Evolutionary conservation across 768 basidiomycete genomes (phyloP).

Genomic region (Macrolepiota albuminosa): DNA sequence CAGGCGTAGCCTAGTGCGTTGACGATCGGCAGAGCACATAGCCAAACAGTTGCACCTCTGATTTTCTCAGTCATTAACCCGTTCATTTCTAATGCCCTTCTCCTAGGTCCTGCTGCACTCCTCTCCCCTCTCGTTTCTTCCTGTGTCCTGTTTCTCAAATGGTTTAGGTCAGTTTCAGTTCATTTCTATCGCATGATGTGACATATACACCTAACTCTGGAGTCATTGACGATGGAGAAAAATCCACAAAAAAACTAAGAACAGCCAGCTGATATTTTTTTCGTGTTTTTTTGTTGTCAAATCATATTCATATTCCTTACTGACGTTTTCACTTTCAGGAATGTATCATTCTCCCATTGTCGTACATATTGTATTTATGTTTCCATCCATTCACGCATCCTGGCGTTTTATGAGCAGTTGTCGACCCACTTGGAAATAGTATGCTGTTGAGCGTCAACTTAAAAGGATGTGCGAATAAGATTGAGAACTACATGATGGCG

Average conservation of each 20-base stretch:
- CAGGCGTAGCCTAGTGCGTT: constrained; percentile 62
- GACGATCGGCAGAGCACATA: constrained; percentile 66
- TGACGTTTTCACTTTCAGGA: constrained; percentile 1
- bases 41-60: constrained; percentile 69
- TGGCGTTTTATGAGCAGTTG: too few relatives aligned
- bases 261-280: constrained; percentile 51
- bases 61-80: constrained; percentile 19
- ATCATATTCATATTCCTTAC: background rate
- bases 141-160: background rate
- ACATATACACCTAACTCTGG: constrained; percentile 38
- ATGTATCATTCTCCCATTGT: background rate
- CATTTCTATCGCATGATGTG: constrained; percentile 33
- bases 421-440: too few relatives aligned
- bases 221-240: constrained; percentile 44
- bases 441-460: too few relatives aligned
- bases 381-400: background rate
- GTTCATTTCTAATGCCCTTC: background rate
- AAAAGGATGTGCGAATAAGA: too few relatives aligned
- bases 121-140: too few relatives aligned
- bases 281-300: background rate
- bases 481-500: too few relatives aligned
- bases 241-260: constrained; percentile 46
- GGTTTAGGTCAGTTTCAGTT: constrained; percentile 12
- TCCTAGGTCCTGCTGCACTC: background rate
- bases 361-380: background rate